Base-by-base conservation (phyloP, 2,329 filamentous ascomycete species). In the Aspergillus novoparasiticus region DNA sequence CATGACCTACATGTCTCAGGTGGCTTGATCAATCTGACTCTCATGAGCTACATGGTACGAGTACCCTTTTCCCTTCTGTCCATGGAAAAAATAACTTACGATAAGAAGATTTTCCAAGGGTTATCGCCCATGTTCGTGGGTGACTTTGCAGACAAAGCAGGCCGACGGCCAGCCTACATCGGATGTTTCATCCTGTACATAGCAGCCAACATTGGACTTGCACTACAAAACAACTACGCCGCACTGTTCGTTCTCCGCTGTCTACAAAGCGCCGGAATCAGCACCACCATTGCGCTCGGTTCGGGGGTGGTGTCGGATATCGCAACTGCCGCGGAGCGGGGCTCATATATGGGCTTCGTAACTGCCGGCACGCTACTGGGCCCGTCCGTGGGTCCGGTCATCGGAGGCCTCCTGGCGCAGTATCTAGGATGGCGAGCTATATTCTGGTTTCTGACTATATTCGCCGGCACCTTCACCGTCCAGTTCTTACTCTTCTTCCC, bases 31-130 rank as follows among this genome's bases (percentile, higher is more conserved):
- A 84, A 85, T 65, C 72, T 85, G 62, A 85, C 84, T 0, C 74
- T 94, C 2, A 87, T 87, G 0, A 90, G 86, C 64, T 91, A 88
- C 5, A 86, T 93, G 19, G 86, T 93, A 87, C 19, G n/a, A 36
- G 1, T 36, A 1, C 19, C 5, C 26, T 30, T 26, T 11, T 1
- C 6, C 12, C 30, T 14, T 9, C 32, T 51, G 23, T 32, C 28
- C 19, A n/a, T 36, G 51, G 11, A 6, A 6, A 21, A 36, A n/a
- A 36, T 0, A 19, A 10, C 26, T 50, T 16, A 50, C 30, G 4
- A 21, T 12, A 36, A 54, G 1, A 54, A 80, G 80, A 83, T 85
- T 45, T 80, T 84, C 39, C 85, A 87, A 77, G 85, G 83, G 3
- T 73, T 87, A 16, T 80, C 82, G 1, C 84, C 84, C 34, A 82